Conservation (phyloP, 2,329 filamentous ascomycete species). For the Monosporascus sp. region DNA sequence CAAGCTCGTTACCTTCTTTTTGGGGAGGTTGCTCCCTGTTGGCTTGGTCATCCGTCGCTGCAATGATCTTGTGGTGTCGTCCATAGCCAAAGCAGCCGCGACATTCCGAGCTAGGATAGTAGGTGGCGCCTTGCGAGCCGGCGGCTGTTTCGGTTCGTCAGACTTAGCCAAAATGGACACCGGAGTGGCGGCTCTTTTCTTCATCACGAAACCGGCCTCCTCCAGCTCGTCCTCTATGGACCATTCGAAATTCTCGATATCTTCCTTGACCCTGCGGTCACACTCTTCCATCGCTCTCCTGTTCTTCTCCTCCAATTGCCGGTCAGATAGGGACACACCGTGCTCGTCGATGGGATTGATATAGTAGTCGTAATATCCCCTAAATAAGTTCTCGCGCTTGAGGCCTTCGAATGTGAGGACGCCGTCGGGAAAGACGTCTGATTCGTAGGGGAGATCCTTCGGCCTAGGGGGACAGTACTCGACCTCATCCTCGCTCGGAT, state of each 20-base stretch:
- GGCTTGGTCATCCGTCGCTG: constrained; percentile 26
- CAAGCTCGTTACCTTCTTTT: constrained; percentile 21
- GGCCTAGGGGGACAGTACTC: constrained; percentile 84
- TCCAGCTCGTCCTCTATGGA: constrained; percentile 53
- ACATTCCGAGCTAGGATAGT: constrained; percentile 52
- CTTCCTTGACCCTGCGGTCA: constrained; percentile 63
- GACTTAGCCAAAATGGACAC: constrained; percentile 3
- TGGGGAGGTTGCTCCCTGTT: constrained; percentile 12
- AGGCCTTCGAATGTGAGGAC: constrained; percentile 53
- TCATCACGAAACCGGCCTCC: constrained; percentile 28
- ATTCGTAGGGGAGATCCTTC: constrained; percentile 61
- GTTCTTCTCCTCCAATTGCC: constrained; percentile 52
- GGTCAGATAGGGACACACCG: constrained; percentile 59
- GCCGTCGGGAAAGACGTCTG: constrained; percentile 60
- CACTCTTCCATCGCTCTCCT: constrained; percentile 49
- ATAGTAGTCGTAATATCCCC: constrained; percentile 57
- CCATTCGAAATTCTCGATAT: constrained; percentile 60
- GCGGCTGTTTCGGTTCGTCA: constrained; percentile 7
- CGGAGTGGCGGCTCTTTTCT: constrained; percentile 18
- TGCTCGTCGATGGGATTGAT: constrained; percentile 62
- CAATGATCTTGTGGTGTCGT: constrained; percentile 26
- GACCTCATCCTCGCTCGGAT: constrained; percentile 62
- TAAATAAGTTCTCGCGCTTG: constrained; percentile 54
- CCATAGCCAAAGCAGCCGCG: constrained; percentile 46
- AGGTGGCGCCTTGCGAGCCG: constrained; percentile 32